Base-by-base conservation (phyloP, 257 asterid genomes). In the Solanum verrucosum region DNA sequence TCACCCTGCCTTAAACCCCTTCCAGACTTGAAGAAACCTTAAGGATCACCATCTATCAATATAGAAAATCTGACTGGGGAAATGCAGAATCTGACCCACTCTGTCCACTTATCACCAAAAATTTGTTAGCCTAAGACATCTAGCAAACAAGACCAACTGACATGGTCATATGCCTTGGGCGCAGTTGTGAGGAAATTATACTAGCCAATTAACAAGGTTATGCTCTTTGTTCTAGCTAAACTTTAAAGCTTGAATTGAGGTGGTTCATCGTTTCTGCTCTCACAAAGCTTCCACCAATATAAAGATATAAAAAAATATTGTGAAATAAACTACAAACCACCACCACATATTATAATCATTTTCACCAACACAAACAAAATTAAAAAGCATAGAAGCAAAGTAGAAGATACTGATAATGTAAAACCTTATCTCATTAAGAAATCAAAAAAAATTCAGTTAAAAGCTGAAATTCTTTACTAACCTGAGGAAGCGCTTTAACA, bases 401-500 rank as follows among this genome's bases (percentile, higher is more conserved):
- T 46, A 44, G 68, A 81, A 49, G 42, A 46, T 81, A 65, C 20
- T 18, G 12, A 18, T 81, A 18, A 81, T 77, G 60, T 81, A 81
- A 46, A 23, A 49, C 68, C 27, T 46, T 27, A 81, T 81, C 68
- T 81, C 42, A 81, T 49, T 49, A 52, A 49, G 42, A 81, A 46
- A 81, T 81, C 42, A 44, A 46, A 81, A 44, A 25, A 38, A 29
- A 0, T 9, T 9, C 63, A 29, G 68, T 29, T 29, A 81, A 65
- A 81, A 49, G 42, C 70, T 31, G 11, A 79, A 49, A 49, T 81
- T 31, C 42, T 27, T 35, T 77, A 90, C 84, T 79, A 86, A 97
- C 99, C 99, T 97, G 99, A 68, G 99, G 99, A 91, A 97, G 99
- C 25, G 99, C 99, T 93, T 96, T 97, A 21, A 97, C 98, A 67